These are phyloP conservation scores for Clarireedia paspali DNA, from an alignment of 2,329 filamentous ascomycete genomes.

Conservation along the genomic window DNA sequence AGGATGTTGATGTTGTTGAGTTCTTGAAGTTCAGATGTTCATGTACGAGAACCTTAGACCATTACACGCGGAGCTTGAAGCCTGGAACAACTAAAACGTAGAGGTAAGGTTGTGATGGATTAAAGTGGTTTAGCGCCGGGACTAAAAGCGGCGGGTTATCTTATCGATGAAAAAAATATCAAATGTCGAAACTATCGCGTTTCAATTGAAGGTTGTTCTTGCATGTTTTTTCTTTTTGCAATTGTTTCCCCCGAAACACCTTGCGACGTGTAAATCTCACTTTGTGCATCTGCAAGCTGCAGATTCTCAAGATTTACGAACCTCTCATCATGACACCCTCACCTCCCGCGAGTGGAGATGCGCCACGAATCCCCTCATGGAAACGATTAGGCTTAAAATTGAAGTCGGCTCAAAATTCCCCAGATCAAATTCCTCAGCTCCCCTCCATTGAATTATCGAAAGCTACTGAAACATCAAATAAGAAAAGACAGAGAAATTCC, in stretches of 20 bases:
- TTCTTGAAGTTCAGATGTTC: neutral
- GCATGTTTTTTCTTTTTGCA: neutral
- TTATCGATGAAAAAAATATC: constrained; percentile 7
- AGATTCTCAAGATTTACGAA: neutral
- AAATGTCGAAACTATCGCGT: neutral
- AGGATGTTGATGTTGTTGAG: neutral
- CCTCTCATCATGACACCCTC: constrained; percentile 18
- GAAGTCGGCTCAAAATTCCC: constrained; percentile 40
- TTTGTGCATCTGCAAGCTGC: neutral
- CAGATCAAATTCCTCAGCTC: constrained; percentile 9
- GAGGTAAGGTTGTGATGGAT: neutral
- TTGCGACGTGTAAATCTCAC: neutral
- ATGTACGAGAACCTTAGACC: neutral
- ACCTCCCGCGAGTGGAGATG: constrained; percentile 8
- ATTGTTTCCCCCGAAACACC: neutral
- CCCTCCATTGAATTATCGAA: constrained; percentile 10
- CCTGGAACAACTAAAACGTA: constrained; percentile 3
- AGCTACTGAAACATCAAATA: constrained; percentile 18
- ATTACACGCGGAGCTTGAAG: constrained; percentile 9
- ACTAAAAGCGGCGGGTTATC: constrained; percentile 6
- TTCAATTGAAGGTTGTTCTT: neutral
- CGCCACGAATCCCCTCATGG: constrained; percentile 45
- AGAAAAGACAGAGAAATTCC: constrained; percentile 19
- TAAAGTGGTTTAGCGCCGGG: constrained; percentile 4
- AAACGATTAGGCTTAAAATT: constrained; percentile 52